phyloP scores from a whole-genome alignment of 2,329 filamentous ascomycete genomes.

The Xenosphaeropsis pyriputrescens region DNA sequence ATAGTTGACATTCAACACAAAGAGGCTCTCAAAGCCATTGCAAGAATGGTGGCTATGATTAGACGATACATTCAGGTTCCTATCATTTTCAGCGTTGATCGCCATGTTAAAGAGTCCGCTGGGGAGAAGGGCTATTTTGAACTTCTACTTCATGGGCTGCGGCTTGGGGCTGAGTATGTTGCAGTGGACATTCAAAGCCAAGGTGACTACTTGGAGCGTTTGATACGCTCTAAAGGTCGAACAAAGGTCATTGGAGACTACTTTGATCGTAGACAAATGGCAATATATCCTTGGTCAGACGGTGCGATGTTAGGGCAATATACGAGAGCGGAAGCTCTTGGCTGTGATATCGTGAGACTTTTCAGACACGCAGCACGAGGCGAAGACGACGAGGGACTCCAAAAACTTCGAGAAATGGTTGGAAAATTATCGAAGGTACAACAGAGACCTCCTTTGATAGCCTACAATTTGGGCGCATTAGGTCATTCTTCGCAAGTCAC shows the following conservation, averaged over 20 bases:
- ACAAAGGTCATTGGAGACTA: conserved; percentile 40
- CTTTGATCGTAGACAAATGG: conserved; percentile 17
- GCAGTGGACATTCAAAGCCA: conserved; percentile 44
- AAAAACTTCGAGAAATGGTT: conserved; percentile 6
- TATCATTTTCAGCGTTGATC: conserved; percentile 35
- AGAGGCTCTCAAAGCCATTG: conserved; percentile 31
- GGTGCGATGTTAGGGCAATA: conserved; percentile 31
- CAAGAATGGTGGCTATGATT: conserved; percentile 39
- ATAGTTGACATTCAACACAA: conserved; percentile 41
- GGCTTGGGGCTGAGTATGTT: conserved; percentile 50
- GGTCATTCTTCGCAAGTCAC: conserved; percentile 39
- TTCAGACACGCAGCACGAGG: conserved; percentile 32
- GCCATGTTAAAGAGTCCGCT: conserved; percentile 8
- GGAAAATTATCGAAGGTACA: conserved; percentile 8
- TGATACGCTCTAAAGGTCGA: conserved; percentile 30
- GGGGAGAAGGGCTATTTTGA: conserved; percentile 29
- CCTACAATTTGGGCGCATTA: conserved; percentile 38
- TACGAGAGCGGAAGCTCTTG: conserved; percentile 30
- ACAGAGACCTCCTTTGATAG: conserved; percentile 22
- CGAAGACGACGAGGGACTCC: conserved; percentile 28
- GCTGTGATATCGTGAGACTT: conserved; percentile 40
- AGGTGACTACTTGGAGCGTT: conserved; percentile 25
- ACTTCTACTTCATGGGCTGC: conserved; percentile 46
- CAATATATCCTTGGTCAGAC: conserved; percentile 28
- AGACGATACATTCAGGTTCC: conserved; percentile 39